phyloP scores from a whole-genome alignment of 176 grass and related monocot species.

The Oryza nivara region DNA sequence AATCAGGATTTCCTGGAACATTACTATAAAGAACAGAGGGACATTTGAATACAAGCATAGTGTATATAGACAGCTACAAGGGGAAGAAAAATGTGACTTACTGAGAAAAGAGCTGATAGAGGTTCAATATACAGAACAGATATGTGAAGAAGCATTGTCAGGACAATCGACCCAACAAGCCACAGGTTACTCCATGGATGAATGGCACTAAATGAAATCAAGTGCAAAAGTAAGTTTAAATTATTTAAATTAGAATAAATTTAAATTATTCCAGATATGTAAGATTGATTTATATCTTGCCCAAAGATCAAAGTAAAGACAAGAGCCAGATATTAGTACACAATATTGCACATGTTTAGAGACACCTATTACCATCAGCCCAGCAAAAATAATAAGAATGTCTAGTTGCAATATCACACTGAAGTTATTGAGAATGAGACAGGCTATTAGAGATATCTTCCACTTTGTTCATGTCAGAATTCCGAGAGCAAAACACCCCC shows the following conservation, averaged over 20 bases:
- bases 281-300: neutral
- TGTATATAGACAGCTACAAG: conserved; percentile 15
- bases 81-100: conserved; percentile 46
- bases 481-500: neutral
- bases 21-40: conserved; percentile 19
- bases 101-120: conserved; percentile 92
- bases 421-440: neutral
- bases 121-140: conserved; percentile 85
- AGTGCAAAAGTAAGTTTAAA: neutral
- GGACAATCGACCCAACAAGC: conserved; percentile 89
- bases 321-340: conserved; percentile 14
- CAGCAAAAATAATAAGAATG: conserved; percentile 5
- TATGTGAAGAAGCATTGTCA: conserved; percentile 90
- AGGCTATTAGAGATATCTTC: neutral
- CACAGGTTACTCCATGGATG: conserved; percentile 94
- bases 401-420: conserved; percentile 11
- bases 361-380: conserved; percentile 3
- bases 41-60: conserved; percentile 6
- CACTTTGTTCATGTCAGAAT: neutral
- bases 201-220: conserved; percentile 74
- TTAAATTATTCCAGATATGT: conserved; percentile 3
- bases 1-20: conserved; percentile 1
- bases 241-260: neutral
- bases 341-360: conserved; percentile 27
- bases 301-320: conserved; percentile 4